Conservation (phyloP, 73 alveolate genomes). For the Paramecium octaurelia region DNA sequence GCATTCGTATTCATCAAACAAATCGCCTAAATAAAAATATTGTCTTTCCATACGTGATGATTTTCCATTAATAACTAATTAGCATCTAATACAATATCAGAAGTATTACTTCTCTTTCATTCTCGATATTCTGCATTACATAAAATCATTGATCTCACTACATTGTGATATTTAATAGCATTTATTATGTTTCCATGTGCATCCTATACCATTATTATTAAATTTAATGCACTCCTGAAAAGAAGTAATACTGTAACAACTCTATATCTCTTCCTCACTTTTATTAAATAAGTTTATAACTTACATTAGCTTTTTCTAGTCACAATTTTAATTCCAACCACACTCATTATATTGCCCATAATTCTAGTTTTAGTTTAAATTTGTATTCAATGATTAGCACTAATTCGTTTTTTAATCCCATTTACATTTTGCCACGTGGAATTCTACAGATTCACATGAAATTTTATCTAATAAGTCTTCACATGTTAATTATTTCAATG, state of each 20-base stretch:
- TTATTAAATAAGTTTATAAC: not conserved
- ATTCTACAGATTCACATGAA: not conserved
- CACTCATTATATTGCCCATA: not conserved
- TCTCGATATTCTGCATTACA: not conserved
- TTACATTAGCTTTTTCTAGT: not conserved
- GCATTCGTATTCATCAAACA: not conserved
- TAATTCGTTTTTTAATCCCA: not conserved
- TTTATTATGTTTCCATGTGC: not conserved
- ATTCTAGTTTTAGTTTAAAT: not conserved
- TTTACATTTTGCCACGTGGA: not conserved
- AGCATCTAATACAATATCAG: not conserved
- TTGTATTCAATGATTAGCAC: not conserved
- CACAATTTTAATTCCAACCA: not conserved
- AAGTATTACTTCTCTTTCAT: not conserved
- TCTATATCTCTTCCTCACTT: not conserved
- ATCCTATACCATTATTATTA: not conserved
- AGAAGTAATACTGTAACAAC: not conserved
- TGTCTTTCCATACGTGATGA: not conserved
- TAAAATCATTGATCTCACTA: not conserved
- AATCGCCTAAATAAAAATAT: not conserved
- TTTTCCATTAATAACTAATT: not conserved
- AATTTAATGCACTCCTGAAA: not conserved
- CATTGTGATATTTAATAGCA: not conserved
- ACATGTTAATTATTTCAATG: not conserved
- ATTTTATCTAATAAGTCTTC: not conserved